Evolutionary conservation across 164 flowering plant genomes (phyloP), one percentile per base, ranked within the genome.

Genomic region (Nelumbo lutea): DNA sequence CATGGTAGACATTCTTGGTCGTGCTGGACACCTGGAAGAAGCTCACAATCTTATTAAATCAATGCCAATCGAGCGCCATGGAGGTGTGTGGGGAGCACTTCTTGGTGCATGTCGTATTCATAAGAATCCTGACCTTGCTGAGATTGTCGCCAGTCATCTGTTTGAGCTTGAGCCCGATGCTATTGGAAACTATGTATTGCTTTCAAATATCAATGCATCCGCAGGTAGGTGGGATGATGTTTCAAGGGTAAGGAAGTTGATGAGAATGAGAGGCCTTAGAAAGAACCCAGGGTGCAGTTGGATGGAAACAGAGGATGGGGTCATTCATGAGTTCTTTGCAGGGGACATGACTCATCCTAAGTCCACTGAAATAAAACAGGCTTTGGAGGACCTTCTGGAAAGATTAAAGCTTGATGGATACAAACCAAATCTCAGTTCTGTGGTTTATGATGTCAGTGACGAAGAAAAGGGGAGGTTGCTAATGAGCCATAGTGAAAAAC

Each of bases 401-500:
- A 70, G 51, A 57, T 59, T 79, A 15, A 57, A 69, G 59, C 55
- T 40, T n/a, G 62, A 65, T 41, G 82, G 82, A 13, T 79, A 79
- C 59, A 59, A 66, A 39, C 79, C 80, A 27, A 69, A 53, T 8
- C 55, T 76, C 56, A 63, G 70, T 8, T 73, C 73, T 42, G 79
- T 74, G 43, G 64, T 68, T 66, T 79, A 79, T 67, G 77, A 77
- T 69, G 65, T 77, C 51, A 62, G 51, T 59, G 79, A 79, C 3
- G 72, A 76, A 45, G 74, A 71, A 42, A 77, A 77, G 64, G 74
- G 51, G 72, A 62, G 51, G 9, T 68, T 79, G 41, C 62, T 79
- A 46, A 61, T 76, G 69, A 51, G 57, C 9, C 82, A 79, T 45
- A 79, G 82, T 52, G 82, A 79, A 69, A 79, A 79, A 65, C 68